phyloP scores from a whole-genome alignment of 768 basidiomycete genomes.

The Trametes villosa region DNA sequence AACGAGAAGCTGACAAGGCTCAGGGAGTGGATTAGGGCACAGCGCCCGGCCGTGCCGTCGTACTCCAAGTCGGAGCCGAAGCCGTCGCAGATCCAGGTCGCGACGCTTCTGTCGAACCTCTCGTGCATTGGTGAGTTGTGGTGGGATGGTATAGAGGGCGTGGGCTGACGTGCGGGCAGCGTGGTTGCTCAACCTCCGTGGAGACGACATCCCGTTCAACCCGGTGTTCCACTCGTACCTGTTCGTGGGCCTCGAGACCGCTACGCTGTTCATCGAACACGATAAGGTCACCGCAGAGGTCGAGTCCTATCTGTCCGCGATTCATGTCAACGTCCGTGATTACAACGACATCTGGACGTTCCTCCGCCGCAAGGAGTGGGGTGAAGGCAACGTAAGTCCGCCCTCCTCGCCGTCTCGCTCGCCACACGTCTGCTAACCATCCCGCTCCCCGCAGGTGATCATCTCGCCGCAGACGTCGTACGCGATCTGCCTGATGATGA shows the following conservation, averaged over 20 bases:
- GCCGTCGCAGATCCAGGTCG: conserved; percentile 64
- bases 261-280: conserved; percentile 77
- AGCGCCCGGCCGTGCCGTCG: conserved; percentile 60
- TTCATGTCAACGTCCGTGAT: conserved; percentile 61
- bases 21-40: conserved; percentile 67
- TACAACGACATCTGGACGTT: conserved; percentile 85
- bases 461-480: conserved; percentile 78
- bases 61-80: conserved; percentile 68
- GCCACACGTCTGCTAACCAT: not conserved
- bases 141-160: not conserved
- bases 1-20: conserved; percentile 70
- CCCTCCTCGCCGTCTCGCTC: not conserved
- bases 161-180: conserved; percentile 48
- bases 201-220: conserved; percentile 88
- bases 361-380: conserved; percentile 75
- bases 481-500: conserved; percentile 84
- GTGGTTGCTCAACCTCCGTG: conserved; percentile 87
- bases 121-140: conserved; percentile 64
- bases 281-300: conserved; percentile 66
- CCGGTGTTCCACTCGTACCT: conserved; percentile 92
- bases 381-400: conserved; percentile 68
- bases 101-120: conserved; percentile 69
- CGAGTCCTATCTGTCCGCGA: conserved; percentile 55
- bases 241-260: conserved; percentile 64
- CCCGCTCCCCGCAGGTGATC: conserved; percentile 49